phyloP scores from a whole-genome alignment of 352 stramenopile genomes.

The Pythium angustatum region DNA sequence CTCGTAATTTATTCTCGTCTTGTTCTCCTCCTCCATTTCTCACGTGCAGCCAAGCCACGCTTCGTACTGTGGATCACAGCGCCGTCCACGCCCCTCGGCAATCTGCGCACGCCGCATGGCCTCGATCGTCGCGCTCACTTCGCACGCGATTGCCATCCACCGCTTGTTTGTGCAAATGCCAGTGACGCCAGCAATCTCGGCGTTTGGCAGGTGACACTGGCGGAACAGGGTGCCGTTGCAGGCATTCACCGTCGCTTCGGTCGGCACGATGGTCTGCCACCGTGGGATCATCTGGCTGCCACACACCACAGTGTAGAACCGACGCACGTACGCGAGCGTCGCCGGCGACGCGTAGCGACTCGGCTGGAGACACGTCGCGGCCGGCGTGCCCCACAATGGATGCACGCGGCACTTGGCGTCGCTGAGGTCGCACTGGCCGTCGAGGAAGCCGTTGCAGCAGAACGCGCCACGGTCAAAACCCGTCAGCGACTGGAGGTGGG shows the following conservation, averaged over 20 bases:
- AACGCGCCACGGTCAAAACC: background rate
- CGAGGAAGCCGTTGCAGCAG: slow-evolving; percentile 15
- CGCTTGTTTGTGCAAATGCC: slow-evolving; percentile 5
- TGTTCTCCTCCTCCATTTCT: background rate
- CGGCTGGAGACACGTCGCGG: background rate
- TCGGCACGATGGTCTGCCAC: background rate
- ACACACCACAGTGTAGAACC: background rate
- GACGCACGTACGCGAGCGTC: background rate
- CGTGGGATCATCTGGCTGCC: background rate
- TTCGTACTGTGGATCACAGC: background rate
- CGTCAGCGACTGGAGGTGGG: background rate
- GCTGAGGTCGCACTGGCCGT: slow-evolving; percentile 2
- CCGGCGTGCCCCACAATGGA: background rate
- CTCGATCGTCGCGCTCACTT: background rate
- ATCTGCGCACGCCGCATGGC: slow-evolving; percentile 1
- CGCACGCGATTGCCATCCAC: background rate
- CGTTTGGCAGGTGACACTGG: background rate
- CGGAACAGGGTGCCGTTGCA: slow-evolving; percentile 1
- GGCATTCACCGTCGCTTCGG: background rate
- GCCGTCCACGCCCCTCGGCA: background rate
- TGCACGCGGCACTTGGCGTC: background rate
- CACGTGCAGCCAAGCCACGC: background rate
- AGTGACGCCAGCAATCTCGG: background rate
- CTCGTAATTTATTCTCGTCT: background rate
- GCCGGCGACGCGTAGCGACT: background rate